phyloP scores from a whole-genome alignment of 2,329 filamentous ascomycete genomes.

The Stachybotrys echinatus region DNA sequence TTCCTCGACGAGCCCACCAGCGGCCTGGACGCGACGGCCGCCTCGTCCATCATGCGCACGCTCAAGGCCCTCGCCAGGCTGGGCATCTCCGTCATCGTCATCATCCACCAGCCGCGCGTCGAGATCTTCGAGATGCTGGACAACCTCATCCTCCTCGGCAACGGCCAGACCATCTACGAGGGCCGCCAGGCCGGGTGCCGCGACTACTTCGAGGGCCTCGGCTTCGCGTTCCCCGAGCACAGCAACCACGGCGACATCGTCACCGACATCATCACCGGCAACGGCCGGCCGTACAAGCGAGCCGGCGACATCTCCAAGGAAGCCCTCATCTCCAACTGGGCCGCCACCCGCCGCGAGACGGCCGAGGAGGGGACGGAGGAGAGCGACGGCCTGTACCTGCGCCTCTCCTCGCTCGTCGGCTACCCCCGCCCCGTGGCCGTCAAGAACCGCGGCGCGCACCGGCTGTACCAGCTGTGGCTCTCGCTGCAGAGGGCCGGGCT shows the following conservation, averaged over 20 bases:
- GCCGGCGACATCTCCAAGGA: conserved; percentile 40
- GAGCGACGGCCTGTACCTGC: conserved; percentile 14
- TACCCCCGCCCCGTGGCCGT: conserved; percentile 29
- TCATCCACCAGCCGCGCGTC: conserved; percentile 54
- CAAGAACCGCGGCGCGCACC: conserved; percentile 42
- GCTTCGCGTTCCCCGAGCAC: conserved; percentile 43
- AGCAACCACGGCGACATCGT: conserved; percentile 52
- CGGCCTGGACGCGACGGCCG: conserved; percentile 49
- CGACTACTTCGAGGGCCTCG: conserved; percentile 45
- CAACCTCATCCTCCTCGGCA: conserved; percentile 47
- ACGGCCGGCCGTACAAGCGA: conserved; percentile 44
- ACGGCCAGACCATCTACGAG: conserved; percentile 50
- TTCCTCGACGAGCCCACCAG: conserved; percentile 50
- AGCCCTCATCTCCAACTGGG: conserved; percentile 45
- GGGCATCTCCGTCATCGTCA: conserved; percentile 52
- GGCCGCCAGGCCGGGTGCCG: conserved; percentile 38
- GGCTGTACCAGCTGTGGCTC: conserved; percentile 44
- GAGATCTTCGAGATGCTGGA: conserved; percentile 56
- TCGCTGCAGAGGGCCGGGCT: conserved; percentile 47
- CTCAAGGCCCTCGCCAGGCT: conserved; percentile 47
- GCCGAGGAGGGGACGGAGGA: conserved; percentile 8
- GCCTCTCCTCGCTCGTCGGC: not conserved
- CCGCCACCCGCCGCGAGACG: conserved; percentile 16
- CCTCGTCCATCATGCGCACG: conserved; percentile 49
- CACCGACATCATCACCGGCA: conserved; percentile 57